phyloP scores from a whole-genome alignment of 2,329 filamentous ascomycete species.

The Alternaria infectoria region DNA sequence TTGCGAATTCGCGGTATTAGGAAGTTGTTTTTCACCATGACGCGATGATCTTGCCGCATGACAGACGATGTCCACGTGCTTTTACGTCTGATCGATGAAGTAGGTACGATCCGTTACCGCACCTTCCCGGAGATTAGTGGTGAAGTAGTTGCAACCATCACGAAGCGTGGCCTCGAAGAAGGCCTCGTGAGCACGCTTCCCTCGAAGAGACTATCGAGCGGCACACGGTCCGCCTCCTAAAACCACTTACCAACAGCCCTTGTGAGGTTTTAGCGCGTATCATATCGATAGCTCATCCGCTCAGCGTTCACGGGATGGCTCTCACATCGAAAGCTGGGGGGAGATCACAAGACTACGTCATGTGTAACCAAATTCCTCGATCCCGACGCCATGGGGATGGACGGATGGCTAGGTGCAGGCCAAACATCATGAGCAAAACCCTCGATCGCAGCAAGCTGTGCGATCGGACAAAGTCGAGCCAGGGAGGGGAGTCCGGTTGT shows the following conservation, averaged over 20 bases:
- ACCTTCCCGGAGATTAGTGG: not conserved
- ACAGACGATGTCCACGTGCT: not conserved
- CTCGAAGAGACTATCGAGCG: not conserved
- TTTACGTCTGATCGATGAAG: not conserved
- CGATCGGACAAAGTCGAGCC: constrained; percentile 4
- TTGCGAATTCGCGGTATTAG: not conserved
- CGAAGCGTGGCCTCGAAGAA: not conserved
- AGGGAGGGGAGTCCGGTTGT: not conserved
- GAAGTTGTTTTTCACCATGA: constrained; percentile 1
- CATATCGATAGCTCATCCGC: not conserved
- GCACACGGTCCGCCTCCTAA: constrained; percentile 1
- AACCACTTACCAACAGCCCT: not conserved
- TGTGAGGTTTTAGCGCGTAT: not conserved
- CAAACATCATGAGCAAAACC: not conserved
- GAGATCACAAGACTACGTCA: constrained; percentile 6
- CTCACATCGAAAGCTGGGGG: not conserved
- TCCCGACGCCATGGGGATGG: not conserved
- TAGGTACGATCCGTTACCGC: not conserved
- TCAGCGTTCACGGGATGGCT: not conserved
- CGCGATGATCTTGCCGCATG: not conserved
- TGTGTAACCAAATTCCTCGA: not conserved
- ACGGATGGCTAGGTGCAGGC: constrained; percentile 2
- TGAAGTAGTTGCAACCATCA: not conserved
- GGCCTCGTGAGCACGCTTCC: not conserved
- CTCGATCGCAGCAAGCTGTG: constrained; percentile 4